Evolutionary conservation across 225 moss, liverwort and hornwort species (phyloP).

Genomic region (Antitrichia curtipendula): DNA sequence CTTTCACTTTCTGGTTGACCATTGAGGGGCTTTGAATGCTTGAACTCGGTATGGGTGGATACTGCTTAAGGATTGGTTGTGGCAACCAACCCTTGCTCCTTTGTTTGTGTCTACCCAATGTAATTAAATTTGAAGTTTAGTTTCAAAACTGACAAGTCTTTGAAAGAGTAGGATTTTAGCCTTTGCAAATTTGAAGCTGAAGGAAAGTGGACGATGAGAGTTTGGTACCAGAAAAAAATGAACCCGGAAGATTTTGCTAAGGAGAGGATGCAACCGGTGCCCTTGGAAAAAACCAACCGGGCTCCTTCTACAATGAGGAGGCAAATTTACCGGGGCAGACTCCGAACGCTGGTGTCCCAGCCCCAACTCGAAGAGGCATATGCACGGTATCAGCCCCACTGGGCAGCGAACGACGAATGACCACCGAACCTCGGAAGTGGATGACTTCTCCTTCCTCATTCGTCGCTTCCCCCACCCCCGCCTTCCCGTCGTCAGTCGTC

Average conservation of each 20-base stretch:
- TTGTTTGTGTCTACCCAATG: fast-evolving
- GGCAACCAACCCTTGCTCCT: fast-evolving
- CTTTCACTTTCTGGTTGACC: fast-evolving
- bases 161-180: not conserved
- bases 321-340: not conserved
- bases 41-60: fast-evolving
- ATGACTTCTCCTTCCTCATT: not conserved
- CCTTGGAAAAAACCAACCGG: not conserved
- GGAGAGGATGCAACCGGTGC: not conserved
- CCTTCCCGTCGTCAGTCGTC: not conserved
- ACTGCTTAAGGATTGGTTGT: fast-evolving
- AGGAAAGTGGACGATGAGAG: fast-evolving
- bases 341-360: not conserved
- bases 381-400: not conserved
- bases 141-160: fast-evolving
- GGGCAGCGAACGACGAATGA: not conserved
- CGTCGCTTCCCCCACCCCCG: not conserved
- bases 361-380: too few relatives aligned
- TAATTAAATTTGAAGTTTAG: not conserved
- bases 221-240: not conserved
- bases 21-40: too few relatives aligned
- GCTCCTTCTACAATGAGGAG: not conserved
- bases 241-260: not conserved
- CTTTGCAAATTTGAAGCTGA: not conserved
- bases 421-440: not conserved